Evolutionary conservation across 306 rosid species (phyloP).

Genomic region (Trifolium pratense): DNA sequence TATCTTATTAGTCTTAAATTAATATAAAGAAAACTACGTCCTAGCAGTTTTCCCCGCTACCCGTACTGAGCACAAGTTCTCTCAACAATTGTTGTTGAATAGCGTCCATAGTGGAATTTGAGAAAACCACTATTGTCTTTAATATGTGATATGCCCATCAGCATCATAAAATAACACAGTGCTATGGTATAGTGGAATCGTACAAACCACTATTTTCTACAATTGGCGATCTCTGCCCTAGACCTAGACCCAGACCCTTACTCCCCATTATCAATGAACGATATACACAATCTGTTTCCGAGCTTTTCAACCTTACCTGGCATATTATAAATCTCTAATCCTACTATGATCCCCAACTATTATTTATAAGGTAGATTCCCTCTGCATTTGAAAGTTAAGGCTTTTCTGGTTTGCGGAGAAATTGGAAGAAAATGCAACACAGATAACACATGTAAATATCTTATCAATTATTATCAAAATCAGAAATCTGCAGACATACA

Average conservation of each 20-base stretch:
- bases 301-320: background rate
- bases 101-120: background rate
- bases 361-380: conserved; percentile 3
- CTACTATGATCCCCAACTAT: background rate
- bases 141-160: background rate
- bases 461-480: conserved; percentile 28
- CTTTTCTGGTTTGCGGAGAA: background rate
- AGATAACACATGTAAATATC: conserved; percentile 29
- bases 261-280: background rate
- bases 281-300: conserved; percentile 4
- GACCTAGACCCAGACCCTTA: background rate
- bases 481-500: conserved; percentile 1
- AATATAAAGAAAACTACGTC: background rate
- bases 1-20: no score
- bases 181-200: background rate
- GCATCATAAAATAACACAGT: no score
- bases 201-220: background rate
- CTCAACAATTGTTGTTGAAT: background rate
- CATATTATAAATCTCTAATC: background rate
- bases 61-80: no score
- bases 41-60: no score
- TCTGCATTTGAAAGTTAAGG: background rate
- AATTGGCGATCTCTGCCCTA: background rate
- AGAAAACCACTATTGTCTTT: background rate
- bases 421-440: conserved; percentile 6